Conservation (phyloP, 1,284 basidiomycete species). For the Stygiomarasmius scandens region DNA sequence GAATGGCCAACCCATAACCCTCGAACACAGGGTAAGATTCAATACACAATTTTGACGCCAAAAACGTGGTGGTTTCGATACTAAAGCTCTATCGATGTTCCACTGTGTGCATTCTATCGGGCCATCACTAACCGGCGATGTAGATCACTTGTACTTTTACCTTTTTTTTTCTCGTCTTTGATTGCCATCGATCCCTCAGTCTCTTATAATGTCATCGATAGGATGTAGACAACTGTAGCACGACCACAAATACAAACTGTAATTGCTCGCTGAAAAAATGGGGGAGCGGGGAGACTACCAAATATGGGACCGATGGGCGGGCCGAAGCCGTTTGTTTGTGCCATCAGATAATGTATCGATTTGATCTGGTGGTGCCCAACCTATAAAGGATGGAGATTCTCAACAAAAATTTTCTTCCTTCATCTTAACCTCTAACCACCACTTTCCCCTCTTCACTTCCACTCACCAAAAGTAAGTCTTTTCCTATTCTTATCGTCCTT, state of each 20-base stretch:
- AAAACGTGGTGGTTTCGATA: no score
- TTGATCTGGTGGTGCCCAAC: slow-evolving; percentile 50
- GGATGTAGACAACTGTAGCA: background rate
- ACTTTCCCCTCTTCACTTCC: slow-evolving; percentile 44
- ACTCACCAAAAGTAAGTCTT: slow-evolving; percentile 49
- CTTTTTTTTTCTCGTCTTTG: background rate
- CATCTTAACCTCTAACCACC: slow-evolving; percentile 53
- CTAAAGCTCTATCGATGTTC: background rate
- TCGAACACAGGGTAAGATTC: background rate
- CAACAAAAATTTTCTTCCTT: slow-evolving; percentile 31
- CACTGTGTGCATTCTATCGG: background rate
- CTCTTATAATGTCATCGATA: background rate
- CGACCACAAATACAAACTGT: background rate
- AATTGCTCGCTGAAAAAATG: background rate
- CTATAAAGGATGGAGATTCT: slow-evolving; percentile 39
- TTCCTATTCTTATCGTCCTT: slow-evolving; percentile 14
- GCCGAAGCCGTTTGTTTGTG: no score
- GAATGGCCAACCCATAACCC: slow-evolving; percentile 28
- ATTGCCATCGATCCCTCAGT: background rate
- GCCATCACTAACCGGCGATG: background rate
- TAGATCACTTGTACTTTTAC: background rate
- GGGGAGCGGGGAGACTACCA: no score
- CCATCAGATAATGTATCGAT: background rate
- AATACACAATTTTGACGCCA: no score
- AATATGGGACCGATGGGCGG: no score